Base-by-base conservation (phyloP, 2,329 filamentous ascomycete genomes). In the Nothophoma quercina region DNA sequence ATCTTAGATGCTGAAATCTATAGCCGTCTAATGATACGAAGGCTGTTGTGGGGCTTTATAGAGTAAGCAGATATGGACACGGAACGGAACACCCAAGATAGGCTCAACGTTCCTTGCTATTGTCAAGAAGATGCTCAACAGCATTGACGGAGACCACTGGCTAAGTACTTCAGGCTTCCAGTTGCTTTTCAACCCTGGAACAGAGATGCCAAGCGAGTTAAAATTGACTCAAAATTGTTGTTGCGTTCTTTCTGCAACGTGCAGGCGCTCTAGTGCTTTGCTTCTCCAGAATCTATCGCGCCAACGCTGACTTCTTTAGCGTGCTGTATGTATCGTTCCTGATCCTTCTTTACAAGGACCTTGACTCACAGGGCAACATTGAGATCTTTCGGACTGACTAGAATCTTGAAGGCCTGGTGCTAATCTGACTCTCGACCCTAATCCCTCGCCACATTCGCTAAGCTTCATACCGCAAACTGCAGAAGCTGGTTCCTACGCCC, bases 341-440 rank as follows among this genome's bases (percentile, higher is more conserved):
- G 39, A 30, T 32, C 38, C 32, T 50, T 25, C 23, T 15, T 18
- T 30, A 39, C 40, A 44, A 38, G n/a, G n/a, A 16, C 8, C 7
- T 44, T 26, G 40, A 39, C 40, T 44, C 39, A 44, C 34, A 42
- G 18, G 32, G 36, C 25, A 10, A 21, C 25, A 18, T 21, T 38
- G 13, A 12, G 10, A 26, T 13, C 26, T 34, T 51, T 33, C 44
- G 19, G 25, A 39, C 34, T 25, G 47, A 39, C 28, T 39, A 26
- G 18, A 38, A 19, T 8, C 38, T 44, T 10, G 16, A 30, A 25
- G n/a, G 16, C 12, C 26, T 43, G 19, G 21, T 32, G 25, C 19
- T 26, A 26, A n/a, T 25, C 43, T 32, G 40, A 38, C 32, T 44
- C 40, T 33, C 39, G 16, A 39, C 33, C 40, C 30, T 30, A 25